Percentiles rank a stretch among this genome's conserved stretches.
Evolutionary conservation across 2,329 filamentous ascomycete species (phyloP).

Genomic region (Pleoardoris graminearum): DNA sequence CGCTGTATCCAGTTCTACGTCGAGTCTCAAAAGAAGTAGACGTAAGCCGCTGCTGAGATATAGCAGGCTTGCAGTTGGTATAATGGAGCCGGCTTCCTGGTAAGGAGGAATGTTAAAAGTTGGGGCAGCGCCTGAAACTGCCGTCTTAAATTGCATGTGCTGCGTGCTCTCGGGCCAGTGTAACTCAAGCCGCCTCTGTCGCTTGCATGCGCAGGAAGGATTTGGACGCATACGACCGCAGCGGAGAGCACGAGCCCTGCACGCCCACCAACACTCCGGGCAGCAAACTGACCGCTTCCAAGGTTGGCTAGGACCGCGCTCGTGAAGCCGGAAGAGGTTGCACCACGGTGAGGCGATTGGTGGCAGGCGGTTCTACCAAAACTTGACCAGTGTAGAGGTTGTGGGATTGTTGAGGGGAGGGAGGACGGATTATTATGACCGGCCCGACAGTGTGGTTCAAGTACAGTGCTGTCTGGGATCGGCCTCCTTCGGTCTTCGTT

Average conservation of each 20-base stretch:
- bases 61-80: not conserved
- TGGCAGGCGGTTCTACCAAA: not conserved
- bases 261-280: conserved; percentile 14
- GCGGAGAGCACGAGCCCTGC: conserved; percentile 13
- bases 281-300: not conserved
- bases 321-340: not conserved
- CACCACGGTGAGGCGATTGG: not conserved
- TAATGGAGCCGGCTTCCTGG: conserved; percentile 1
- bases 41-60: not conserved
- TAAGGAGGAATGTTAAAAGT: conserved; percentile 6
- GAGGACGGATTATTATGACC: conserved; percentile 6
- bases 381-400: not conserved
- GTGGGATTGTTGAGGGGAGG: not conserved
- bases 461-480: conserved; percentile 17
- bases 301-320: not conserved
- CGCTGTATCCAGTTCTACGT: too few species aligned
- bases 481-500: conserved; percentile 16
- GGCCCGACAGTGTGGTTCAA: conserved; percentile 25
- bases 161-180: conserved; percentile 9
- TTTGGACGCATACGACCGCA: conserved; percentile 1
- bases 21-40: not conserved
- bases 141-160: conserved; percentile 11
- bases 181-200: conserved; percentile 14
- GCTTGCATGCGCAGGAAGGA: conserved; percentile 23
- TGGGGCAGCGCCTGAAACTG: not conserved